phyloP scores from a whole-genome alignment of 495 filamentous ascomycete species.

The Saxispiralis lemnorum region DNA sequence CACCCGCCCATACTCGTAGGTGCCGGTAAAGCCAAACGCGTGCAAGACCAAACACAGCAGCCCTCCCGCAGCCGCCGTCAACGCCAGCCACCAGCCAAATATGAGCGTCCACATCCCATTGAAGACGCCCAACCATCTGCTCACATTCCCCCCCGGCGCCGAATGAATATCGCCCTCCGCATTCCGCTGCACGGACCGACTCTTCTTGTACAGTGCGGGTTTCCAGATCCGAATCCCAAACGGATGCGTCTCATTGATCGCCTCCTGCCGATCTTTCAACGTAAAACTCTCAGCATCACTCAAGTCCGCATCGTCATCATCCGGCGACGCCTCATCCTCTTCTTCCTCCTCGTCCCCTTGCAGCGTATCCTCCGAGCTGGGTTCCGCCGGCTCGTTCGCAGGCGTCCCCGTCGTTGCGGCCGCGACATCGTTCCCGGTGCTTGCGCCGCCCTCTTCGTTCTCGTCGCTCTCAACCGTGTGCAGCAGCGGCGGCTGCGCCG shows the following conservation, averaged over 20 bases:
- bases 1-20: constrained; percentile 69
- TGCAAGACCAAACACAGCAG: constrained; percentile 29
- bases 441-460: constrained; percentile 17
- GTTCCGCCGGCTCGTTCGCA: constrained; percentile 12
- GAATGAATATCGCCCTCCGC: constrained; percentile 97
- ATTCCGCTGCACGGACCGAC: constrained; percentile 83
- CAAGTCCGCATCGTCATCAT: constrained; percentile 26
- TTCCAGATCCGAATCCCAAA: constrained; percentile 99
- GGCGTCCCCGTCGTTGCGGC: not conserved
- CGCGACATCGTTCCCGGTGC: constrained; percentile 12
- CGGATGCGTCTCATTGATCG: constrained; percentile 96
- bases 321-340: constrained; percentile 32
- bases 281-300: constrained; percentile 42
- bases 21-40: constrained; percentile 50
- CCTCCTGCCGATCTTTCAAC: constrained; percentile 83
- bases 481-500: constrained; percentile 37
- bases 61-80: constrained; percentile 55
- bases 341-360: constrained; percentile 29
- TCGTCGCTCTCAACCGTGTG: constrained; percentile 27
- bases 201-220: constrained; percentile 94
- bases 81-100: constrained; percentile 94
- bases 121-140: constrained; percentile 61
- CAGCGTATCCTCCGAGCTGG: constrained; percentile 19
- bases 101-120: constrained; percentile 80
- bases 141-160: constrained; percentile 75